A percentile compares a stretch with the other conserved stretches of the same genome.
Evolutionary conservation across 2,329 filamentous ascomycete genomes (phyloP).

Genomic region (Lomentospora prolificans): DNA sequence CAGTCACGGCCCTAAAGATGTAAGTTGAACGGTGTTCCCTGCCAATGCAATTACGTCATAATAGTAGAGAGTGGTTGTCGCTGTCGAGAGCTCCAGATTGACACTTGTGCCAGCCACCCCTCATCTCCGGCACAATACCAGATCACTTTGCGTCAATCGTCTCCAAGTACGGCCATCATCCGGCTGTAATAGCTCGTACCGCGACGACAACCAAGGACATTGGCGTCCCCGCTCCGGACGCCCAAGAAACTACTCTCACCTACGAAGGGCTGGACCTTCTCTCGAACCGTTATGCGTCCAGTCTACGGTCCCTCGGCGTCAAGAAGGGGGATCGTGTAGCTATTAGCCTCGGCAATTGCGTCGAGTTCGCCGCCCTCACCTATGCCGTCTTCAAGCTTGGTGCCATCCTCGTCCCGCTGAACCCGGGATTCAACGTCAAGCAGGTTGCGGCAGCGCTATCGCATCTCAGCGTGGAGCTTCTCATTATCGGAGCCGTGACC

Average conservation of each 20-base stretch:
- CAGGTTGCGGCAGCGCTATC: slow-evolving; percentile 72
- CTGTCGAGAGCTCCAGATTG: too few relatives aligned
- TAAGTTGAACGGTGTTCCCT: neutral
- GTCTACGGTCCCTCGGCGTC: slow-evolving; percentile 61
- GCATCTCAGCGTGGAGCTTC: slow-evolving; percentile 62
- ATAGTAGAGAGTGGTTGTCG: too few relatives aligned
- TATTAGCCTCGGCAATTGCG: slow-evolving; percentile 74
- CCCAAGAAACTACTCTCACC: slow-evolving; percentile 56
- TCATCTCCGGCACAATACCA: slow-evolving; percentile 60
- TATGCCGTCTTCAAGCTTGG: slow-evolving; percentile 92
- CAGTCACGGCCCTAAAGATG: neutral
- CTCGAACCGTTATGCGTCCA: slow-evolving; percentile 67
- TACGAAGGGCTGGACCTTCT: slow-evolving; percentile 66
- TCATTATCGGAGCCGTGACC: slow-evolving; percentile 81
- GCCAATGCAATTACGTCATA: neutral
- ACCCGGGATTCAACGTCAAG: slow-evolving; percentile 73
- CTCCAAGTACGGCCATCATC: slow-evolving; percentile 51
- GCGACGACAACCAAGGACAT: slow-evolving; percentile 31
- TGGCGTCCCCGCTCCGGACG: slow-evolving; percentile 3
- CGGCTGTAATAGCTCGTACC: slow-evolving; percentile 44
- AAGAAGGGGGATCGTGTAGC: slow-evolving; percentile 76
- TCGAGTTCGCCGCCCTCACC: slow-evolving; percentile 74
- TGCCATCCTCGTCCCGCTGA: slow-evolving; percentile 87
- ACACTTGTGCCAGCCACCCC: slow-evolving; percentile 41
- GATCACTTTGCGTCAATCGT: slow-evolving; percentile 62